phyloP scores from a whole-genome alignment of 2,329 filamentous ascomycete species.

The Diaporthe citriasiana region DNA sequence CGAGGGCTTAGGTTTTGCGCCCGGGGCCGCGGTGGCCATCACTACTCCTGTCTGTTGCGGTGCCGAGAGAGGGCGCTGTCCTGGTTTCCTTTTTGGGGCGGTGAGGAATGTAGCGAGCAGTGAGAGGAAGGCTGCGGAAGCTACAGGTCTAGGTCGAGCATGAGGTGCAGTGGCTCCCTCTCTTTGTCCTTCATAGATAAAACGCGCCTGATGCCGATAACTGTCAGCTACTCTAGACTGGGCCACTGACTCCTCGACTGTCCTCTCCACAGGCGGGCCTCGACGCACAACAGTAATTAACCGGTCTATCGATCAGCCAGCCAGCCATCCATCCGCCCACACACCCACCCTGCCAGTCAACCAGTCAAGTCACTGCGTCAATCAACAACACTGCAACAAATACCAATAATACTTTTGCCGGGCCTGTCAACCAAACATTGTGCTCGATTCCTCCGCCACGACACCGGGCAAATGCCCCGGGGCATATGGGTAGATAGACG shows the following conservation, averaged over 20 bases:
- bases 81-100: conserved; percentile 12
- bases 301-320: not conserved
- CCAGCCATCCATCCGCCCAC: not conserved
- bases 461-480: not conserved
- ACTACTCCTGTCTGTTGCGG: conserved; percentile 5
- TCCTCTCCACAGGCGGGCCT: not conserved
- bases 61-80: not conserved
- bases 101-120: not conserved
- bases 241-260: not conserved
- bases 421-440: not conserved
- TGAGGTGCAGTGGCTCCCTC: conserved; percentile 4
- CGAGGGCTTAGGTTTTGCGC: conserved; percentile 19
- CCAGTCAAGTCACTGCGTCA: not conserved
- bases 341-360: not conserved
- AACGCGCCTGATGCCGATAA: conserved; percentile 4
- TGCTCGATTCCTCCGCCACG: not conserved
- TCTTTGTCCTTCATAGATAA: conserved; percentile 4
- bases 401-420: conserved; percentile 1
- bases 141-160: conserved; percentile 6
- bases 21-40: conserved; percentile 17
- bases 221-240: not conserved
- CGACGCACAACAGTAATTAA: conserved; percentile 7
- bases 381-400: not conserved
- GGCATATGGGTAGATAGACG: not conserved
- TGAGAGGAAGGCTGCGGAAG: conserved; percentile 3